These are phyloP conservation scores for Aspergillus fructus DNA, from an alignment of 2,329 filamentous ascomycete genomes.

Conservation along the genomic window DNA sequence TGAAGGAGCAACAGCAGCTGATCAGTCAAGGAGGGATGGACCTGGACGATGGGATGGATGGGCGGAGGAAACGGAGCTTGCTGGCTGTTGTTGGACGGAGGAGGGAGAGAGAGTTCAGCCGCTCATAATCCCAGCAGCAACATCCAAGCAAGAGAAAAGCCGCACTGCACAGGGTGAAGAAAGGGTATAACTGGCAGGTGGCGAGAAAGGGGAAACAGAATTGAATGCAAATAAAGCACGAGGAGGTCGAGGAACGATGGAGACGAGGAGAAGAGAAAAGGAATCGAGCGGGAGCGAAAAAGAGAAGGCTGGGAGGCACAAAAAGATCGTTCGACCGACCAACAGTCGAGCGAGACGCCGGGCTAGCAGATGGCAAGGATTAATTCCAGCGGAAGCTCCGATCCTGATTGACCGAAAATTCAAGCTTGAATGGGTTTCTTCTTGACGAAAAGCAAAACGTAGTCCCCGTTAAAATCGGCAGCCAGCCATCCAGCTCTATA, in stretches of 20 bases:
- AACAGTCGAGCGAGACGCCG: constrained; percentile 9
- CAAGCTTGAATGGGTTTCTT: background rate
- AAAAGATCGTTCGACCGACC: constrained; percentile 10
- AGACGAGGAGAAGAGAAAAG: constrained; percentile 9
- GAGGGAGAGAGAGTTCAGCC: constrained; percentile 18
- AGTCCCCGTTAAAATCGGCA: constrained; percentile 4
- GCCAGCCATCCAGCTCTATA: background rate
- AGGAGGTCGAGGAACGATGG: background rate
- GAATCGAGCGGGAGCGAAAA: constrained; percentile 10
- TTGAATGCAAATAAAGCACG: constrained; percentile 2
- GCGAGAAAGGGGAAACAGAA: constrained; percentile 3
- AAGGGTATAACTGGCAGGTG: constrained; percentile 1
- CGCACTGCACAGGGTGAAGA: background rate
- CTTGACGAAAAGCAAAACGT: constrained; percentile 4
- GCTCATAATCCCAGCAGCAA: constrained; percentile 19
- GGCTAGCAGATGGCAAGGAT: constrained; percentile 3
- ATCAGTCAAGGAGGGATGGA: constrained; percentile 13
- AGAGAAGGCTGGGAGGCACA: constrained; percentile 25
- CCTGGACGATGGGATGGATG: constrained; percentile 12
- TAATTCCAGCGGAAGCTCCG: constrained; percentile 1
- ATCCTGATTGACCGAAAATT: constrained; percentile 1
- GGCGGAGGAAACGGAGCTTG: constrained; percentile 11
- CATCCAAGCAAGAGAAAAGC: constrained; percentile 5
- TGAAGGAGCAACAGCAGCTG: constrained; percentile 8
- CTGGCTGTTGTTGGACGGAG: background rate